Base-by-base conservation (phyloP, 208 protist species). In the Naegleria fowleri region DNA sequence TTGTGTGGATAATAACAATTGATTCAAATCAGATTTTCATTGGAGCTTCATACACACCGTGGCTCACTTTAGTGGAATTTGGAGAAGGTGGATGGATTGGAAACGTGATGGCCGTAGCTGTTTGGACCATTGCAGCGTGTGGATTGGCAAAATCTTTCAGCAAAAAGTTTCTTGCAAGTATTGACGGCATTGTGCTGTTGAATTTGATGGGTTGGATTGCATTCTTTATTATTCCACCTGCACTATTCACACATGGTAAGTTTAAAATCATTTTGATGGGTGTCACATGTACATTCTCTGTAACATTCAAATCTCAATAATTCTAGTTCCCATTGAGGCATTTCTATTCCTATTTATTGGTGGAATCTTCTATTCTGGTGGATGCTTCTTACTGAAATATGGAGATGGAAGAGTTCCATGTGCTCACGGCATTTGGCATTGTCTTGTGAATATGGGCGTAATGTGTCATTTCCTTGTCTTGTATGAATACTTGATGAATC, bases 371-470 rank as follows among this genome's bases (percentile, higher is more conserved):
- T 85, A 85, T 43, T 85, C 79, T 40, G 79, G 22, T 25, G 79
- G 79, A 22, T 43, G 38, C 15, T 43, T 29, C n/a, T 25, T 85
- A 0, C n/a, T 39, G 9, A 67, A 67, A 67, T 43, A 43, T 22
- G 9, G 9, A 43, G 79, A 85, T 85, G 79, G 79, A n/a, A 43
- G 13, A 36, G 29, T 85, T 16, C 79, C 79, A 43, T 40, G 9
- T 22, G n/a, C 79, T 43, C 79, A 85, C 25, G 79, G 36, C 36
- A 85, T 85, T 85, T 85, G 79, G 79, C 79, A 85, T 25, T n/a
- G 38, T 33, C 11, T 43, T 43, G 79, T 85, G 13, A 43, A 43
- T 15, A 25, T 40, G n/a, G 79, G 38, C 2, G 79, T 43, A 0
- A 36, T 79, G n/a, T 79, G 13, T 33, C 67, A 79, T 36, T 79